A percentile compares a stretch with the other conserved stretches of the same genome.
Evolutionary conservation across 2,329 filamentous ascomycete genomes (phyloP).

Genomic region (Claviceps sp.): DNA sequence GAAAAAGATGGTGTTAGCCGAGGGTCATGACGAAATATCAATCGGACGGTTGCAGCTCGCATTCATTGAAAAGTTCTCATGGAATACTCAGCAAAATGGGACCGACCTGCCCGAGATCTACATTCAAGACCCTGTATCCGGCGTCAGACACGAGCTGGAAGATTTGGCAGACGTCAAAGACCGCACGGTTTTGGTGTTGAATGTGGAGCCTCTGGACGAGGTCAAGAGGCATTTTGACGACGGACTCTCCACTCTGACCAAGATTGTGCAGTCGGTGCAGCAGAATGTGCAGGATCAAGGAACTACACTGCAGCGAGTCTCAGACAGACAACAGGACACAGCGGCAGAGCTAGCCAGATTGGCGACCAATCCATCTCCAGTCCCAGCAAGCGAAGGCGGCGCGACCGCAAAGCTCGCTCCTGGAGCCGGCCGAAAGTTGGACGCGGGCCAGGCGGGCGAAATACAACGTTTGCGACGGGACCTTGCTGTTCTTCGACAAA

Average conservation of each 20-base stretch:
- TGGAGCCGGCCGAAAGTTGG: conserved; percentile 29
- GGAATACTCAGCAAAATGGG: conserved; percentile 93
- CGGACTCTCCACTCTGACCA: conserved; percentile 65
- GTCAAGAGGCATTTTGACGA: conserved; percentile 96
- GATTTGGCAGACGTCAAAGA: conserved; percentile 91
- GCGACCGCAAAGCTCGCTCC: conserved; percentile 19
- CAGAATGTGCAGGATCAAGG: conserved; percentile 75
- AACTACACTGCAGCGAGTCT: conserved; percentile 69
- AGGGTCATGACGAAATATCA: conserved; percentile 72
- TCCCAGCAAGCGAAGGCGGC: conserved; percentile 26
- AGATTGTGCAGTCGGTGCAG: conserved; percentile 75
- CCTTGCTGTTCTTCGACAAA: conserved; percentile 81
- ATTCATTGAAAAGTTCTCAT: conserved; percentile 98
- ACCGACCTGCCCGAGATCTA: conserved; percentile 92
- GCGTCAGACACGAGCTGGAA: conserved; percentile 92
- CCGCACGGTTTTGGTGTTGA: conserved; percentile 84
- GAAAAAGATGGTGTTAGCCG: conserved; percentile 83
- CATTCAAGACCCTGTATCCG: conserved; percentile 89
- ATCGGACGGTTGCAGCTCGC: conserved; percentile 83
- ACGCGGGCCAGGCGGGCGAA: conserved; percentile 56
- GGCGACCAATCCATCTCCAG: conserved; percentile 30
- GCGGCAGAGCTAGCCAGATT: conserved; percentile 68
- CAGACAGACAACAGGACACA: conserved; percentile 79
- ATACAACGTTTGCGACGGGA: conserved; percentile 75
- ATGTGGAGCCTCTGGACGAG: conserved; percentile 85